phyloP scores from a whole-genome alignment of 306 rosid species.

The Delonix regia region DNA sequence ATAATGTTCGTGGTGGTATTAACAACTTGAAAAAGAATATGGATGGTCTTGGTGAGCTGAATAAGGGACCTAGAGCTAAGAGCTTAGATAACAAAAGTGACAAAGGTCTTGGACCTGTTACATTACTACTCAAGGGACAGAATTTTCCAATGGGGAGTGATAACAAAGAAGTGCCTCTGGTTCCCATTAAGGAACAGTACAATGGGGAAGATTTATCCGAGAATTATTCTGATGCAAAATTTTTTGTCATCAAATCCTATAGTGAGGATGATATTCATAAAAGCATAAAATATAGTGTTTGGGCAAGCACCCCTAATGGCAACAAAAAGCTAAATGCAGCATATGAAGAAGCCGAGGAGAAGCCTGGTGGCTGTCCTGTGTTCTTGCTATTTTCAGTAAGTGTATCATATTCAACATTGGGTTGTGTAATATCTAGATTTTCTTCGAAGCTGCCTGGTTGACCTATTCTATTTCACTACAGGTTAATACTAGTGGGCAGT shows the following conservation, averaged over 20 bases:
- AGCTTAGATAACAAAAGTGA: conserved; percentile 28
- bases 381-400: conserved; percentile 60
- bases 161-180: conserved; percentile 31
- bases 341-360: conserved; percentile 55
- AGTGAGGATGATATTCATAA: conserved; percentile 66
- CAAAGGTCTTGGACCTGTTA: conserved; percentile 41
- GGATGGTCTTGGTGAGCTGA: conserved; percentile 50
- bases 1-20: conserved; percentile 18
- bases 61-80: conserved; percentile 60
- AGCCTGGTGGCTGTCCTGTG: conserved; percentile 49
- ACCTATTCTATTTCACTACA: conserved; percentile 5
- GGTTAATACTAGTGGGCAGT: conserved; percentile 65
- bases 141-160: conserved; percentile 42
- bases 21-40: conserved; percentile 33
- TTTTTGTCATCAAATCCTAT: conserved; percentile 58
- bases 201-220: conserved; percentile 44
- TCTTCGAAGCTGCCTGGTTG: background rate
- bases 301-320: conserved; percentile 67
- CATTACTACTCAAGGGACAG: conserved; percentile 48
- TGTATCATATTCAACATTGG: background rate
- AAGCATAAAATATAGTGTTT: conserved; percentile 56
- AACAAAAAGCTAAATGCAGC: conserved; percentile 53
- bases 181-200: conserved; percentile 44
- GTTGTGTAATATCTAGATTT: background rate
- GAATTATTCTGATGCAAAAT: conserved; percentile 46